phyloP scores from a whole-genome alignment of 129 eudicot species.

The Flaveria trinervia region DNA sequence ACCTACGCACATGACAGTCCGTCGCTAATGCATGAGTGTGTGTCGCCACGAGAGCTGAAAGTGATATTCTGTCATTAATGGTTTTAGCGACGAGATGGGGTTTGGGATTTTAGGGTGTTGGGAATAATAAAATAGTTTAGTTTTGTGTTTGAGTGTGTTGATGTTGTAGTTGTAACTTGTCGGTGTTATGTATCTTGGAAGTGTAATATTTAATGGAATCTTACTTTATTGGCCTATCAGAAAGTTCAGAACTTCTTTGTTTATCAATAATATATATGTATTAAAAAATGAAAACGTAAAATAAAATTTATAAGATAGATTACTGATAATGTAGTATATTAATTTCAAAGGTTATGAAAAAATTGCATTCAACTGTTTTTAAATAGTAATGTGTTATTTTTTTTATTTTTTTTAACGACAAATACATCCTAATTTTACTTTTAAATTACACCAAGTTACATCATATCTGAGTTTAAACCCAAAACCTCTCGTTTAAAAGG shows the following conservation, averaged over 20 bases:
- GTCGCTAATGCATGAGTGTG: conserved; percentile 81
- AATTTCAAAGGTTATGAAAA: not conserved
- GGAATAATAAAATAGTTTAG: conserved; percentile 26
- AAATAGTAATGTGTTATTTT: too few relatives aligned
- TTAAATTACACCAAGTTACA: too few relatives aligned
- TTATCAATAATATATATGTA: too few relatives aligned
- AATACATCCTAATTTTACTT: too few relatives aligned
- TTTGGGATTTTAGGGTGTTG: not conserved
- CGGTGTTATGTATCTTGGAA: conserved; percentile 13
- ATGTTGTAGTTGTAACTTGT: conserved; percentile 19
- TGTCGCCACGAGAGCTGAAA: conserved; percentile 81
- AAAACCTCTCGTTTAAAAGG: too few relatives aligned
- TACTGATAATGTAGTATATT: not conserved
- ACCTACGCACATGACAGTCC: conserved; percentile 91
- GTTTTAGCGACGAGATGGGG: conserved; percentile 13
- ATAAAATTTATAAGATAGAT: not conserved
- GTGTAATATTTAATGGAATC: conserved; percentile 26
- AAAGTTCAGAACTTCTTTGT: not conserved
- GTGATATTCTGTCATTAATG: conserved; percentile 89
- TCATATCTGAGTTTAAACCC: too few relatives aligned
- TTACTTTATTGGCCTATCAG: not conserved
- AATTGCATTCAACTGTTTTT: too few relatives aligned
- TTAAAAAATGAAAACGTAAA: too few relatives aligned
- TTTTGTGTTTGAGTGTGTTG: conserved; percentile 21
- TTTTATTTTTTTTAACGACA: too few relatives aligned